Conservation (phyloP, 2,329 filamentous ascomycete species). For the Ilyonectria robusta region DNA sequence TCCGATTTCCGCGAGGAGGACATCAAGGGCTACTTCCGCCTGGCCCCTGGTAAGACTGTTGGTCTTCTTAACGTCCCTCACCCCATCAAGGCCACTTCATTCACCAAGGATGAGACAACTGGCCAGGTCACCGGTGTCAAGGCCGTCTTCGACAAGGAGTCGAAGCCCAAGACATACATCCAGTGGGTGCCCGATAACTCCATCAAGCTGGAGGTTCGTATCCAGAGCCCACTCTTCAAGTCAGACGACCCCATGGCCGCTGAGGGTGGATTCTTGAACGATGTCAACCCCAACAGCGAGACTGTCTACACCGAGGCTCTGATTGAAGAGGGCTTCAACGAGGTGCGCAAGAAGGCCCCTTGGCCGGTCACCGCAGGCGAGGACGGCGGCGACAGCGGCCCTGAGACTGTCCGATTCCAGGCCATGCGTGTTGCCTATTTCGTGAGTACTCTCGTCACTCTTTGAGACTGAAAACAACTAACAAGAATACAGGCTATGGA, state of each 20-base stretch:
- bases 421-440: conserved; percentile 92
- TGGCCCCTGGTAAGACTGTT: conserved; percentile 83
- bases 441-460: conserved; percentile 56
- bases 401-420: conserved; percentile 89
- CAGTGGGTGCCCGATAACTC: conserved; percentile 87
- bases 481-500: conserved; percentile 73
- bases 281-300: conserved; percentile 89
- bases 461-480: conserved; percentile 16
- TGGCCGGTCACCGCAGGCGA: conserved; percentile 88
- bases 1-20: conserved; percentile 84
- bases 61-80: conserved; percentile 81
- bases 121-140: conserved; percentile 77
- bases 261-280: conserved; percentile 84
- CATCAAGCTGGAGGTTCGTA: conserved; percentile 79
- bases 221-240: conserved; percentile 89
- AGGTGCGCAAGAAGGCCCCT: conserved; percentile 79
- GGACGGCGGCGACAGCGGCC: conserved; percentile 72
- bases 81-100: conserved; percentile 79
- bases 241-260: conserved; percentile 84
- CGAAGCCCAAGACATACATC: conserved; percentile 85
- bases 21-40: conserved; percentile 83
- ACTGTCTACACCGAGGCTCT: conserved; percentile 83
- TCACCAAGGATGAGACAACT: conserved; percentile 75
- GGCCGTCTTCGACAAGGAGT: conserved; percentile 77
- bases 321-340: conserved; percentile 86